Evolutionary conservation across 1,139 yeast species (phyloP).

Genomic region (Geotrichum carabidarum): DNA sequence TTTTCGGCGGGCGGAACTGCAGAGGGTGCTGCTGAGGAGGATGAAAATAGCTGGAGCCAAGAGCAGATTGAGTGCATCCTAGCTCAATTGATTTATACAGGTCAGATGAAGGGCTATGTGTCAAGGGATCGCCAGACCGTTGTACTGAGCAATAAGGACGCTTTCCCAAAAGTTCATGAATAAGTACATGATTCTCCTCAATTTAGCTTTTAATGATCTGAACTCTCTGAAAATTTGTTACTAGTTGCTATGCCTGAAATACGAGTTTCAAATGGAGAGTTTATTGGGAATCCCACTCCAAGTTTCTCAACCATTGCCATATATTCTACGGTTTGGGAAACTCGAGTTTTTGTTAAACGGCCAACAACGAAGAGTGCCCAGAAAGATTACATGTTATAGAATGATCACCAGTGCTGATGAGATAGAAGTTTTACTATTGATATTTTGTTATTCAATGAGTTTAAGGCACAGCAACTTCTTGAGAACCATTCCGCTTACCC

Average conservation of each 20-base stretch:
- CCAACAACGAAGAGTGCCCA: background rate
- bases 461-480: too few species aligned
- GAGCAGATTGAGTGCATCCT: conserved; percentile 67
- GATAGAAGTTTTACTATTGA: too few species aligned
- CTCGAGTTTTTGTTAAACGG: background rate
- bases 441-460: too few species aligned
- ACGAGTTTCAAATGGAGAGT: background rate
- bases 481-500: too few species aligned
- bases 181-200: conserved; percentile 12
- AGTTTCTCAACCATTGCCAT: background rate
- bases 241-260: background rate
- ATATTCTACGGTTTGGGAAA: too few species aligned
- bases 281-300: background rate
- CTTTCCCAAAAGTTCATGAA: conserved; percentile 20
- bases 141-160: conserved; percentile 58
- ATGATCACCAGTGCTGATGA: too few species aligned
- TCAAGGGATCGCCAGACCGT: conserved; percentile 70
- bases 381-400: background rate
- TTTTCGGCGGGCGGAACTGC: conserved; percentile 23
- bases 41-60: conserved; percentile 21
- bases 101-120: conserved; percentile 73
- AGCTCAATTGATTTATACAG: conserved; percentile 61
- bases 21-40: background rate
- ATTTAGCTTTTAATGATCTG: background rate
- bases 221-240: background rate